These are phyloP conservation scores for Nitzschia sp. DNA, from an alignment of 108 stramenopile genomes.

Conservation along the genomic window DNA sequence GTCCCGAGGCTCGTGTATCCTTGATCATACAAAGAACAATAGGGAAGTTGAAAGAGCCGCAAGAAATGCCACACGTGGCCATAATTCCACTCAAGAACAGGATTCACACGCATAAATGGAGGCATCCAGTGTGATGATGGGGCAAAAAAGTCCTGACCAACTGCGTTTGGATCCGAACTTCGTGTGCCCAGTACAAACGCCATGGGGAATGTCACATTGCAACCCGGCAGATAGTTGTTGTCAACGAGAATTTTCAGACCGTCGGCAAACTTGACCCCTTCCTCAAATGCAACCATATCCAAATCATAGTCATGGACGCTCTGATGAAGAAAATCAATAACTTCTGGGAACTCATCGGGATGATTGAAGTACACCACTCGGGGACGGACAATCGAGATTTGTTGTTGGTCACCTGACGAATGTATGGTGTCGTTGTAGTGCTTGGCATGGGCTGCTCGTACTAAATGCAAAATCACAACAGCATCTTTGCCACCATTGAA, in stretches of 20 bases:
- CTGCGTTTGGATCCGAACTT: conserved; percentile 92
- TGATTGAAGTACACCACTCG: conserved; percentile 83
- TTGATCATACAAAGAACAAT: conserved; percentile 93
- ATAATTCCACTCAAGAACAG: conserved; percentile 92
- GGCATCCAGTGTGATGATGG: conserved; percentile 93
- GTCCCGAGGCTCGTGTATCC: conserved; percentile 97
- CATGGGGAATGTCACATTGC: conserved; percentile 53
- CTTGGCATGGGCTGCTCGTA: conserved; percentile 89
- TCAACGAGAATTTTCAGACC: conserved; percentile 75
- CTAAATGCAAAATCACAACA: conserved; percentile 92
- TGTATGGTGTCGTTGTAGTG: conserved; percentile 39
- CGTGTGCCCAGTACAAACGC: conserved; percentile 97
- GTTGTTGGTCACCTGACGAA: neutral
- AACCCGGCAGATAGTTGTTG: conserved; percentile 32
- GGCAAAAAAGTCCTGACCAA: conserved; percentile 71
- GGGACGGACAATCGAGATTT: conserved; percentile 52
- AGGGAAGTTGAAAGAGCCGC: conserved; percentile 83
- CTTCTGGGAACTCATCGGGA: conserved; percentile 80
- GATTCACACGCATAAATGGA: conserved; percentile 97
- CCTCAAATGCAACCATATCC: conserved; percentile 85
- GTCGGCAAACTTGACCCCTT: conserved; percentile 59
- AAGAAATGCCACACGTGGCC: conserved; percentile 94
- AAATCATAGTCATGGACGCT: conserved; percentile 82
- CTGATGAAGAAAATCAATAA: conserved; percentile 55
- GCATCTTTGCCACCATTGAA: conserved; percentile 99